Conservation (phyloP, 2,329 filamentous ascomycete species). For the Basipetospora chlamydospora region DNA sequence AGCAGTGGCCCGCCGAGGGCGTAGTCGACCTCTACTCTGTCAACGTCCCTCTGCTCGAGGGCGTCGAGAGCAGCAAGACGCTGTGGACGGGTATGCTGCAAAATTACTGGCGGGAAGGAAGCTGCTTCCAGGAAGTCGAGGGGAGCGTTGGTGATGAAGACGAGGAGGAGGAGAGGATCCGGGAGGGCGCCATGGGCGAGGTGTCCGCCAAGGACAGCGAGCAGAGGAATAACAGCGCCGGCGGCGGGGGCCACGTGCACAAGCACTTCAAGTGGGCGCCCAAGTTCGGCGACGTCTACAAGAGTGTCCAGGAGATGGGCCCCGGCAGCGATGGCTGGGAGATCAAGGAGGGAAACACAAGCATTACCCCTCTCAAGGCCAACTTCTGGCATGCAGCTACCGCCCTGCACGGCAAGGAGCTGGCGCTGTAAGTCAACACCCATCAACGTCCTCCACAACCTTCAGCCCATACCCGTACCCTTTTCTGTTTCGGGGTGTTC, state of each 20-base stretch:
- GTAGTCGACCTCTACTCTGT: conserved; percentile 76
- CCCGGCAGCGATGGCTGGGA: conserved; percentile 90
- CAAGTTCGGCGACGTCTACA: conserved; percentile 71
- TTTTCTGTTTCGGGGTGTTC: neutral
- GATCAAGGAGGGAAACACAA: conserved; percentile 75
- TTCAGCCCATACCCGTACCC: neutral
- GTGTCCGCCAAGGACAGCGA: conserved; percentile 10
- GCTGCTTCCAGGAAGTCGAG: conserved; percentile 73
- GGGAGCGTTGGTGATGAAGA: conserved; percentile 48
- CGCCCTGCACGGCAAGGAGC: conserved; percentile 51
- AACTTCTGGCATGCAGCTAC: conserved; percentile 73
- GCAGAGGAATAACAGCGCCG: conserved; percentile 8
- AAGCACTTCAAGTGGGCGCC: conserved; percentile 95
- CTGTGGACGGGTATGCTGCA: conserved; percentile 79
- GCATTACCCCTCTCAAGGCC: conserved; percentile 78
- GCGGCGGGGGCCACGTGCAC: conserved; percentile 46
- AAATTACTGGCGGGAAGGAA: conserved; percentile 76
- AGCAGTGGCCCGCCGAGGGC: conserved; percentile 53
- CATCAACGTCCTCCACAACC: conserved; percentile 9
- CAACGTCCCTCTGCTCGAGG: conserved; percentile 75
- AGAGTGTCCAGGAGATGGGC: conserved; percentile 63
- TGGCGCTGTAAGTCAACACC: conserved; percentile 63
- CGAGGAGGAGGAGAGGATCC: conserved; percentile 37
- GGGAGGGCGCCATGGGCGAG: conserved; percentile 15
- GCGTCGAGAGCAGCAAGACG: conserved; percentile 56